A percentile compares a stretch with the other conserved stretches of the same genome.
These are phyloP conservation scores for Sphagnum magellanicum DNA, from an alignment of 228 moss, liverwort and hornwort genomes.

Conservation along the genomic window DNA sequence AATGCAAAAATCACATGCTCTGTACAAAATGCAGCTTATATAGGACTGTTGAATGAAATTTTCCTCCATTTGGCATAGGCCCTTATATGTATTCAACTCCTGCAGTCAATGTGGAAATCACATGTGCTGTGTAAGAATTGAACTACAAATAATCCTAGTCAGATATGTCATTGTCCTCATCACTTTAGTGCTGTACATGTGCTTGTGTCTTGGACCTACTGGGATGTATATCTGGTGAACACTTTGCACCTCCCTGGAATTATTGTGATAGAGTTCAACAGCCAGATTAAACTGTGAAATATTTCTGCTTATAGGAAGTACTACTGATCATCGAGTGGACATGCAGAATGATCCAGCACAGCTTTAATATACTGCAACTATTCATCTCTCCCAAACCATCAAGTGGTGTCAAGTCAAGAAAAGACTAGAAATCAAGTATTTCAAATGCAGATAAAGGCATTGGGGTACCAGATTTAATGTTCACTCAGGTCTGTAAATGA, in stretches of 20 bases:
- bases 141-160: slow-evolving; percentile 20
- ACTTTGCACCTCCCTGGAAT: slow-evolving; percentile 54
- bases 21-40: no score
- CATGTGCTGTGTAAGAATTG: no score
- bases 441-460: not conserved
- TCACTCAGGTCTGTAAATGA: not conserved
- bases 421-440: not conserved
- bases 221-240: slow-evolving; percentile 55
- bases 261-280: not conserved
- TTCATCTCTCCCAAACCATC: not conserved
- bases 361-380: not conserved
- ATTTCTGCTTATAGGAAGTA: no score
- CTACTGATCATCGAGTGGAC: no score
- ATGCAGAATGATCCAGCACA: not conserved
- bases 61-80: no score
- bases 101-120: no score
- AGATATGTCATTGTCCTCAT: slow-evolving; percentile 86
- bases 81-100: no score
- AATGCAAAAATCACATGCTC: no score
- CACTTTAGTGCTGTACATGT: slow-evolving; percentile 66
- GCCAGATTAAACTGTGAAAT: not conserved
- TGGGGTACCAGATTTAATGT: no score
- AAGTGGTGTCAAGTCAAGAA: not conserved
- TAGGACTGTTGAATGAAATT: no score
- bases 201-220: slow-evolving; percentile 44